phyloP scores from a whole-genome alignment of 2,329 filamentous ascomycete species.

The Trichoderma polysporum region DNA sequence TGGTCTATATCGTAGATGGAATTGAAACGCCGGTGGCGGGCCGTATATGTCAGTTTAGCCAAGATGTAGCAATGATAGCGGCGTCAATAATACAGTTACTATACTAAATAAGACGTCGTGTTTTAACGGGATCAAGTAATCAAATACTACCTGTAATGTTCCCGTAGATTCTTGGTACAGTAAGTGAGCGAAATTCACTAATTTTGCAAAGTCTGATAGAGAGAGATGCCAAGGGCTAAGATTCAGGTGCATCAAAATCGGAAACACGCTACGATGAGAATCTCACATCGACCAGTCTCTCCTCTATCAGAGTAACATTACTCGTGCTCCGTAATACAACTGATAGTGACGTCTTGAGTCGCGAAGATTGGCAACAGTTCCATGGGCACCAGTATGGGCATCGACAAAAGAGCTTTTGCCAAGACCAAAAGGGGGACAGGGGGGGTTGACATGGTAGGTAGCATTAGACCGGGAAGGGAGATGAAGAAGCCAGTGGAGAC shows the following conservation, averaged over 20 bases:
- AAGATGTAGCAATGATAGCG: not conserved
- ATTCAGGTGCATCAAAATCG: not conserved
- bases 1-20: not conserved
- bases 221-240: not conserved
- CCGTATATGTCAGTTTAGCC: not conserved
- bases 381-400: not conserved
- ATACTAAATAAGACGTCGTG: not conserved
- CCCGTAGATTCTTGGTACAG: not conserved
- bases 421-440: conserved; percentile 7
- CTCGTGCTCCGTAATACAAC: not conserved
- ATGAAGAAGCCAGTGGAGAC: conserved; percentile 14
- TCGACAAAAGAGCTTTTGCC: not conserved
- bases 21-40: not conserved
- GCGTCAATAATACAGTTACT: not conserved
- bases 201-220: not conserved
- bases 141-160: not conserved
- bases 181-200: not conserved
- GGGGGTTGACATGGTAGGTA: not conserved
- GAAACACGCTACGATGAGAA: not conserved
- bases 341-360: conserved; percentile 4
- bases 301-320: not conserved
- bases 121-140: not conserved
- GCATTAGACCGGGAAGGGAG: conserved; percentile 8
- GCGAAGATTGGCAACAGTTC: not conserved
- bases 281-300: not conserved